phyloP scores from a whole-genome alignment of 495 filamentous ascomycete species.

The Parachaetomium inaequale region DNA sequence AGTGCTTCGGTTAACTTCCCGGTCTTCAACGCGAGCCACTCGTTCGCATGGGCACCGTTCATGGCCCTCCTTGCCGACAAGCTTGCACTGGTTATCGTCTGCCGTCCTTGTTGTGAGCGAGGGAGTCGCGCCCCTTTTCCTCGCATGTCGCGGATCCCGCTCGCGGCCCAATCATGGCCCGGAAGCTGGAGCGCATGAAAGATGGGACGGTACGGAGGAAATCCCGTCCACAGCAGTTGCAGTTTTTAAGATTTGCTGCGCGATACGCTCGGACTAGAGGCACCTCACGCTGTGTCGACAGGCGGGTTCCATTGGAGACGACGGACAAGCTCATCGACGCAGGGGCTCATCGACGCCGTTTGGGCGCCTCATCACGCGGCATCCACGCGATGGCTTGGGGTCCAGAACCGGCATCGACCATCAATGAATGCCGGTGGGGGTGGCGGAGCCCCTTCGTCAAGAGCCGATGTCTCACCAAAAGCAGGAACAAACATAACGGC shows the following conservation, averaged over 20 bases:
- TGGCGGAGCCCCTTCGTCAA: slow-evolving; percentile 14
- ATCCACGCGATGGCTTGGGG: neutral
- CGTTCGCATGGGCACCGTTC: neutral
- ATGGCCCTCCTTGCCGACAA: no score
- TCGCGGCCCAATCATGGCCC: slow-evolving; percentile 24
- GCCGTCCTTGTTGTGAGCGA: neutral
- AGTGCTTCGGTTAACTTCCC: neutral
- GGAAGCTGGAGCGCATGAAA: slow-evolving; percentile 2
- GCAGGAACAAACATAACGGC: slow-evolving; percentile 1
- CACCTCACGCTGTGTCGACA: neutral
- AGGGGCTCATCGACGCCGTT: neutral
- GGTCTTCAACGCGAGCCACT: neutral
- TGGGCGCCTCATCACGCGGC: neutral
- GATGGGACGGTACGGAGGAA: neutral
- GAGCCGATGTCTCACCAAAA: neutral
- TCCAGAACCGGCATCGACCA: neutral
- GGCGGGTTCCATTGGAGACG: no score
- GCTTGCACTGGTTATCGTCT: neutral
- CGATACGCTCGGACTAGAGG: neutral
- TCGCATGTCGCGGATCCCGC: slow-evolving; percentile 14
- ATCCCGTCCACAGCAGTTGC: neutral
- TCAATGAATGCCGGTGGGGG: slow-evolving; percentile 16
- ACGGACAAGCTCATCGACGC: neutral
- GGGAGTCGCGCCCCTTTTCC: slow-evolving; percentile 23
- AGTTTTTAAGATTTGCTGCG: neutral